Evolutionary conservation across 352 stramenopile species (phyloP), one percentile per base, ranked within the genome.

Genomic region (Phytophthora syringae): DNA sequence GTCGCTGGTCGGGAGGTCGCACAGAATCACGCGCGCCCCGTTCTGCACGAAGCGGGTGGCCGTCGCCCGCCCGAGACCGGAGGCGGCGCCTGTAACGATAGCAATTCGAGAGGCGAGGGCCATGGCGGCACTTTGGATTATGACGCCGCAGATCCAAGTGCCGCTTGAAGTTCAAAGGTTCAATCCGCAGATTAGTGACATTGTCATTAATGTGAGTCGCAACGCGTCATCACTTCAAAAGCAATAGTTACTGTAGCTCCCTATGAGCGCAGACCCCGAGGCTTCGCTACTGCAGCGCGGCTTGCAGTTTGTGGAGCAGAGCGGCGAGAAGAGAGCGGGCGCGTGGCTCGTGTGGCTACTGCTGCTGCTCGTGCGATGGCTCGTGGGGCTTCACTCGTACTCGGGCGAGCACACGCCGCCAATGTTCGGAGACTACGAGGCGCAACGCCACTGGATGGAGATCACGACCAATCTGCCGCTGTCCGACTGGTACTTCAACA

Each of bases 381-480:
- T 93, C 27, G 84, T 95, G 11, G 82, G 86, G 0, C 71, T 96
- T 5, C 81, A 95, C 50, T 82, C 77, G 54, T 97, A 95, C 79
- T 96, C 88, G 7, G 90, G 90, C 15, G 78, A 77, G n/a, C 51
- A 54, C 45, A 91, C 71, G 32, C 76, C 85, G 43, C 89, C 91
- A 16, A 92, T 96, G 80, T 97, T 96, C 66, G 97, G 97, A 34
- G 97, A 99, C 74, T 99, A 98, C 77, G 97, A 99, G 72, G 97
- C 97, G 3, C 97, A 99, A 76, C 91, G 97, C 32, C 97, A 99
- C 78, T 99, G 97, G 97, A 99, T 99, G 97, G 97, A 99, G 82
- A 82, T 99, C 47, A 99, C 97, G 25, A 84, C 86, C 42, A 81
- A 97, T 54, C 63, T 99, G 53, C 96, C 96, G 1, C 52, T 98